Evolutionary conservation across 1,284 basidiomycete species (phyloP), one percentile per base, ranked within the genome.

Genomic region (Ustilago tritici): DNA sequence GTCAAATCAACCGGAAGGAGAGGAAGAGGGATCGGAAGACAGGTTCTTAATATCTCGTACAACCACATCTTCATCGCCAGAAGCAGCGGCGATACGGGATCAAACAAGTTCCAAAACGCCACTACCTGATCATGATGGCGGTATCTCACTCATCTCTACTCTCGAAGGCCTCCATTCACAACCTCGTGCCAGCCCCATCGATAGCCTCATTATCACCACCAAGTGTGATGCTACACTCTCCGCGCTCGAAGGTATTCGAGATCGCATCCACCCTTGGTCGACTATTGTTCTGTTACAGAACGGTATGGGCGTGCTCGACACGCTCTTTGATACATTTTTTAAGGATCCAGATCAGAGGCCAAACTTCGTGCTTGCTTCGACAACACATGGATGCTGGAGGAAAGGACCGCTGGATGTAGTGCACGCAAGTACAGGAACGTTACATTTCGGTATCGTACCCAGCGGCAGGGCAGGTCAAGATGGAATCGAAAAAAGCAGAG

Each of bases 221-320:
- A 96, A 95, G 85, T 92, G 93, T 0, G 89, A 91, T 23, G 88
- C 90, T 14, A 92, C 92, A 0, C 57, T 91, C 0, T 78, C 85
- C 1, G 91, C 92, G 3, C 83, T 98, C 36, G 86, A 88, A 31
- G 83, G 87, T 4, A 89, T 98, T 56, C 86, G 90, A 6, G 90
- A 90, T 10, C 90, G 94, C 23, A 87, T 98, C 34, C 89, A 89
- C 5, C 87, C 89, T 0, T 86, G 89, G 60, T 92, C 92, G 52
- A 97, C 95, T 32, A 91, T 98, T 75, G 93, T 96, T 1, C 90
- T 99, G 7, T 87, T 97, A 57, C 93, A 97, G 84, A 98, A 98
- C 85, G 95, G 85, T 88, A 89, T 97, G 91, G 95, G 95, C 17
- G 88, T 96, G 15, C 93, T 95, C 86, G 95, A 98, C 81, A 88